A percentile compares a stretch with the other conserved stretches of the same genome.
phyloP scores from a whole-genome alignment of 768 basidiomycete species.

The Pleurotus ostreatus region DNA sequence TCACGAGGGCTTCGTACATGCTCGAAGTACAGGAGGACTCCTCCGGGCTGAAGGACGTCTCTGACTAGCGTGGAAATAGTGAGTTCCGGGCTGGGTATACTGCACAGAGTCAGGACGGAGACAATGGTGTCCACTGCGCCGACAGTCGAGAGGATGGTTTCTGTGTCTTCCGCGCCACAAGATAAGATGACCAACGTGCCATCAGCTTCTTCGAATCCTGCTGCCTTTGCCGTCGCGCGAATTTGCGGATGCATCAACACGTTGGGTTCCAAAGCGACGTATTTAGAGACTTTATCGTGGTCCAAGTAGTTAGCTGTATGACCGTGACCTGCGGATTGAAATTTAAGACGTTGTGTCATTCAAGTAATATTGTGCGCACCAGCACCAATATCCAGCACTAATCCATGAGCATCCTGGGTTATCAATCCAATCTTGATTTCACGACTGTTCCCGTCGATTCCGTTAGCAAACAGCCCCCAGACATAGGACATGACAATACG shows the following conservation, averaged over 20 bases:
- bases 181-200: conserved; percentile 55
- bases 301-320: conserved; percentile 64
- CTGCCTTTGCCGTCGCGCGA: conserved; percentile 39
- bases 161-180: conserved; percentile 59
- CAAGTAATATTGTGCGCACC: conserved; percentile 31
- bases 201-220: conserved; percentile 49
- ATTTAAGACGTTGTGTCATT: conserved; percentile 6
- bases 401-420: conserved; percentile 49
- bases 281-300: conserved; percentile 47
- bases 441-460: conserved; percentile 34
- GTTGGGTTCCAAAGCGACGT: conserved; percentile 75
- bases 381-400: conserved; percentile 67
- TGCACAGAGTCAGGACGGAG: conserved; percentile 64
- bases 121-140: conserved; percentile 54
- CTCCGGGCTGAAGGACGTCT: conserved; percentile 59
- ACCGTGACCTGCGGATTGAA: conserved; percentile 45
- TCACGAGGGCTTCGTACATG: conserved; percentile 53
- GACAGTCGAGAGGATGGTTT: conserved; percentile 37
- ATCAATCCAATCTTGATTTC: conserved; percentile 45
- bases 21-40: conserved; percentile 64
- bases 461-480: conserved; percentile 48
- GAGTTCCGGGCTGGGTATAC: conserved; percentile 50
- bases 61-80: conserved; percentile 42
- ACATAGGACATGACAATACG: conserved; percentile 54
- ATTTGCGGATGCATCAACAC: conserved; percentile 51